Conservation (phyloP, 139 green algal genomes). For the Closterium sp. region DNA sequence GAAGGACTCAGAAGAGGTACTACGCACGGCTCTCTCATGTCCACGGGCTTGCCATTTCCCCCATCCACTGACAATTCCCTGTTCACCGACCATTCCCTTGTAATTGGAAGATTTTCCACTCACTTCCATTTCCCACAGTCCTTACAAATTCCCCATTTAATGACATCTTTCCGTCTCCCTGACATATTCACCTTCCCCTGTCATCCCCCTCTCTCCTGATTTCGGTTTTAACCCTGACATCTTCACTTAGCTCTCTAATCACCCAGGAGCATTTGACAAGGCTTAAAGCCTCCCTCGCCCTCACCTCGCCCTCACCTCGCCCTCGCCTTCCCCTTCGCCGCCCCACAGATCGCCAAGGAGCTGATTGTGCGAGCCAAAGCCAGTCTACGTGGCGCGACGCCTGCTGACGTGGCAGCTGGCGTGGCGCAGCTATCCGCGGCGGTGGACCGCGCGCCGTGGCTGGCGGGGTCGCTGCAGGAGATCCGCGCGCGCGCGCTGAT, state of each 20-base stretch:
- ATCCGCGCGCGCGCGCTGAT: constrained; percentile 3
- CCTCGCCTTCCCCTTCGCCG: neutral
- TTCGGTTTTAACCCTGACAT: neutral
- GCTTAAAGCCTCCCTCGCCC: neutral
- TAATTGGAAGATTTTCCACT: no score
- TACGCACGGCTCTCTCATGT: neutral
- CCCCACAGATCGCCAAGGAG: neutral
- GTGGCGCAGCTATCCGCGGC: neutral
- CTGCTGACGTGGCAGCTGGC: neutral
- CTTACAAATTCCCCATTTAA: neutral
- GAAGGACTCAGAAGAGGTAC: neutral
- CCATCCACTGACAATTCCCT: neutral
- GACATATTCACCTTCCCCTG: no score
- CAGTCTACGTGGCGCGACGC: neutral
- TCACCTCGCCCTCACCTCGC: neutral
- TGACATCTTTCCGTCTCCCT: neutral
- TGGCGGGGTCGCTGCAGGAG: neutral
- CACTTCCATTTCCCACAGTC: neutral
- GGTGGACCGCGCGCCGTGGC: constrained; percentile 3
- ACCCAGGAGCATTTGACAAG: neutral
- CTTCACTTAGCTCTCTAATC: neutral
- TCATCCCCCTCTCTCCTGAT: no score
- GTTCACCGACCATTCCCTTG: neutral
- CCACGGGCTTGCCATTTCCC: neutral
- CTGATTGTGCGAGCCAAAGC: neutral